These are phyloP conservation scores for Lactifluus pinguis DNA, from an alignment of 768 basidiomycete species.

Conservation along the genomic window DNA sequence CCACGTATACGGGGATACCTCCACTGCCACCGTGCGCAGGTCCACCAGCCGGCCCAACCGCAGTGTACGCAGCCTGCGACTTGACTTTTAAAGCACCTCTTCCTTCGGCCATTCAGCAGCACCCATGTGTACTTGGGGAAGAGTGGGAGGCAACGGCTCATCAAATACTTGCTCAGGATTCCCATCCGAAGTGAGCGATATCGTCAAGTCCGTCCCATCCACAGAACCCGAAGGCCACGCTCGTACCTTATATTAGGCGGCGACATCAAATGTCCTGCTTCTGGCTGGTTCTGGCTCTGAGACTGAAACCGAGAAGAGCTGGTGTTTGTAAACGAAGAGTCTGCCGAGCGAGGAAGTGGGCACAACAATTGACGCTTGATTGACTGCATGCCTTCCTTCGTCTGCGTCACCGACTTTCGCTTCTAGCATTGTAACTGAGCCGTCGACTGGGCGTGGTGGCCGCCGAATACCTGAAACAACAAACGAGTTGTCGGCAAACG, in stretches of 20 bases:
- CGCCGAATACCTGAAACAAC: constrained; percentile 5
- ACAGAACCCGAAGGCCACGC: constrained; percentile 14
- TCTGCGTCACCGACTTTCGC: constrained; percentile 1
- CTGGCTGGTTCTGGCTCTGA: neutral
- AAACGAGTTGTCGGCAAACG: neutral
- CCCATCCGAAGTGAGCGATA: constrained; percentile 18
- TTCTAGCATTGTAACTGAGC: constrained; percentile 4
- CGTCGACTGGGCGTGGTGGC: neutral
- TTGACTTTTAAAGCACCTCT: no score
- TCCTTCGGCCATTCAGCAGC: no score
- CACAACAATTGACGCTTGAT: neutral
- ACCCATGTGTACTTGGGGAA: constrained; percentile 8
- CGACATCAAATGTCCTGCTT: neutral
- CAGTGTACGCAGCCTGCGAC: no score
- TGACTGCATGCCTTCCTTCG: neutral
- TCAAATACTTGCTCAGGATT: constrained; percentile 15
- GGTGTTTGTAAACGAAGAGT: no score
- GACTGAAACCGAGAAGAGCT: no score
- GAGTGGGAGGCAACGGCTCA: constrained; percentile 10
- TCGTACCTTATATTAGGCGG: constrained; percentile 4
- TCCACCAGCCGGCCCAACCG: no score
- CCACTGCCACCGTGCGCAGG: no score
- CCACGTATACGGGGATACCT: no score
- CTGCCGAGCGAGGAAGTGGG: no score
- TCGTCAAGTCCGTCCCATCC: constrained; percentile 18